phyloP scores from a whole-genome alignment of 208 protist genomes.

The Trichomonas vaginalis region DNA sequence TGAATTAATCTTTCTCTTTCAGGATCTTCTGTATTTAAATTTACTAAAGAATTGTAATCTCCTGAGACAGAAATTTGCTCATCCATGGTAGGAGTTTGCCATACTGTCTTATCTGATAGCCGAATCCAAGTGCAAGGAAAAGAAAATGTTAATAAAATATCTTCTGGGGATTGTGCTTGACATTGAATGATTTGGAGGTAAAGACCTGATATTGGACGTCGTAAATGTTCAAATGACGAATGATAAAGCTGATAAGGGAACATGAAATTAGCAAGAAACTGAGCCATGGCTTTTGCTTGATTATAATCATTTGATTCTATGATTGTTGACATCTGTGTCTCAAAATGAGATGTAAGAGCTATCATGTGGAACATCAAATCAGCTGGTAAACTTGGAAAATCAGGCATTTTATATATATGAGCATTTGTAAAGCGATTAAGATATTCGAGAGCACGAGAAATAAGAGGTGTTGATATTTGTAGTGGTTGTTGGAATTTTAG shows the following conservation, averaged over 20 bases:
- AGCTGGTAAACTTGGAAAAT: not conserved
- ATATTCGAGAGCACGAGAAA: not conserved
- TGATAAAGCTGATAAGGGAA: not conserved
- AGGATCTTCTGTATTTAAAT: not conserved
- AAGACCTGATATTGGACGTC: not conserved
- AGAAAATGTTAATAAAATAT: not conserved
- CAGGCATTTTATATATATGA: not conserved
- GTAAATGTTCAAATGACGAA: not conserved
- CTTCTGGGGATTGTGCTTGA: not conserved
- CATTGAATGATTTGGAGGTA: not conserved
- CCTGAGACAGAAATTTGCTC: not conserved
- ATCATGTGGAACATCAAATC: not conserved
- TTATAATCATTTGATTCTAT: not conserved
- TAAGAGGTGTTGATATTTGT: not conserved
- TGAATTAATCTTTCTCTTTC: not conserved
- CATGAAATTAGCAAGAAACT: not conserved
- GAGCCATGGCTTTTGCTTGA: not conserved
- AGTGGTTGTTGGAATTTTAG: not conserved
- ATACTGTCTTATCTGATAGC: not conserved
- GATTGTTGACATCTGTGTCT: not conserved
- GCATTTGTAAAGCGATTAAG: not conserved
- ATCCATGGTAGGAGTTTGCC: not conserved
- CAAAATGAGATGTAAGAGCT: not conserved
- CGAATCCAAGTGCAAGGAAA: not conserved
- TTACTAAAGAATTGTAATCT: not conserved